Base-by-base conservation (phyloP, 257 asterid species). In the Fraxinus anomala region DNA sequence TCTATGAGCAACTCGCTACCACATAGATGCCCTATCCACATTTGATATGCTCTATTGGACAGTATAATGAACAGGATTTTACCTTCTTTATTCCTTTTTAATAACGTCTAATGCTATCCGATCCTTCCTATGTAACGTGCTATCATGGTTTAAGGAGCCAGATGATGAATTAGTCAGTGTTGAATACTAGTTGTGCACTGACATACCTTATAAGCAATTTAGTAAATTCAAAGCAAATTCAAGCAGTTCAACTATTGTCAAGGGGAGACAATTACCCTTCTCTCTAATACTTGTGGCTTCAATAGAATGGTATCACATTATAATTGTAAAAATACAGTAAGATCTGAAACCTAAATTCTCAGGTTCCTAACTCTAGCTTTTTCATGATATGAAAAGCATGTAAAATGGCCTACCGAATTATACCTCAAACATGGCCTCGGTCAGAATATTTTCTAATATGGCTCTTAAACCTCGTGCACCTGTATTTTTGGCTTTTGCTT, bases 401-500 rank as follows among this genome's bases (percentile, higher is more conserved):
- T 11, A 26, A 11, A 63, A n/a, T 56, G 19, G 16, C 56, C 68
- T 10, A 23, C 37, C 44, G 54, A 19, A 69, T 31, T 65, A 34
- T 89, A 92, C 97, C 97, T 89, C 96, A 87, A 89, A 94, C 98
- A 94, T 94, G 28, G 98, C 97, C 86, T 91, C 98, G 0, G 96
- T 94, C 84, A 94, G 81, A 75, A 91, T 85, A 86, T 82, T 83
- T 90, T 94, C 98, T 76, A 94, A 74, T 81, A 94, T 92, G 82
- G 98, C 87, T 87, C 98, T 89, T 85, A 94, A 86, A 77, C 98
- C 98, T 79, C 98, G 96, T 11, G 97, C 98, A 73, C 98, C 98
- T 9, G 97, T 94, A 80, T 86, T 91, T 82, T 78, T 91, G 33
- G 89, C 86, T 77, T 91, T 89, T 59, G 97, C 98, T 85, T 90